Conservation (phyloP, 2,329 filamentous ascomycete genomes). For the Lachnellula arida region DNA sequence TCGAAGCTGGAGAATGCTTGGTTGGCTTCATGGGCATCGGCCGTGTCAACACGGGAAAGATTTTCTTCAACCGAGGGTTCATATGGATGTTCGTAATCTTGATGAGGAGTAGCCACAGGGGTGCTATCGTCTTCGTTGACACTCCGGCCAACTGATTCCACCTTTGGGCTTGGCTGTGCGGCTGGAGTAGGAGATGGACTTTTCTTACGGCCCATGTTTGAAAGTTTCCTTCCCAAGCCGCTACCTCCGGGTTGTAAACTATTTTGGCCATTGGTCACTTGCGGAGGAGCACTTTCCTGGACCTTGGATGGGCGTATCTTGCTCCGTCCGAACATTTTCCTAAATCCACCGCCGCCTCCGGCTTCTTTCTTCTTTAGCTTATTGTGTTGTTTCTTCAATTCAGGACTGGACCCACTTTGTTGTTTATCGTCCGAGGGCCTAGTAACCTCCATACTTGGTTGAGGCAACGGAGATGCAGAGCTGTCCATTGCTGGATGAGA, state of each 20-base stretch:
- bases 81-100: conserved; percentile 36
- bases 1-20: conserved; percentile 67
- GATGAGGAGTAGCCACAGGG: conserved; percentile 28
- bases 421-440: conserved; percentile 23
- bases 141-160: conserved; percentile 26
- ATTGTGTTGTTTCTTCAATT: conserved; percentile 42
- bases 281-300: conserved; percentile 46
- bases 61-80: conserved; percentile 43
- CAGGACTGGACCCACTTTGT: conserved; percentile 36
- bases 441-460: conserved; percentile 19
- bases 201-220: conserved; percentile 36
- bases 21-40: conserved; percentile 54
- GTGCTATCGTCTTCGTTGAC: conserved; percentile 27
- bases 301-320: conserved; percentile 56
- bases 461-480: conserved; percentile 5
- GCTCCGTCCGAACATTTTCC: conserved; percentile 60
- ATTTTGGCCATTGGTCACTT: conserved; percentile 45
- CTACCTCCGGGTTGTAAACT: conserved; percentile 26
- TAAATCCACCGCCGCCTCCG: conserved; percentile 43
- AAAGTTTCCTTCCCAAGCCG: conserved; percentile 36
- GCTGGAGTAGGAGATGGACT: conserved; percentile 19
- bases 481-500: conserved; percentile 16
- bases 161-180: conserved; percentile 19
- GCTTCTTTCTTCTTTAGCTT: conserved; percentile 50
- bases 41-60: conserved; percentile 56